Conservation (phyloP, 805 yeast genomes). For the Maudiozyma barnettii region DNA sequence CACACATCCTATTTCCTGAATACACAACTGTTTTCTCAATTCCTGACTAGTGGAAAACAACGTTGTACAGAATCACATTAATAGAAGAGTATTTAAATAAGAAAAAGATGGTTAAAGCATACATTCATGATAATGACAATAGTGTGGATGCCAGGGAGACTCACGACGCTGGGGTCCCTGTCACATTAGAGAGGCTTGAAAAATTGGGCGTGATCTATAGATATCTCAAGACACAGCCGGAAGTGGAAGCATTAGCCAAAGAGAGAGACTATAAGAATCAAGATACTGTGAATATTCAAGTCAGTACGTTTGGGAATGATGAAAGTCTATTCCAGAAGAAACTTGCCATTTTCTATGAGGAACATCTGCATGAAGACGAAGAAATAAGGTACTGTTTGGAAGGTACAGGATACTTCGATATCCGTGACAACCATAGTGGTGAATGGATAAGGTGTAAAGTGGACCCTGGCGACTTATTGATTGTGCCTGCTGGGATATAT, state of each 20-base stretch:
- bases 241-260: conserved; percentile 57
- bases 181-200: conserved; percentile 40
- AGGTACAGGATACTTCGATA: conserved; percentile 90
- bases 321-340: conserved; percentile 52
- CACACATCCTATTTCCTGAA: too few species aligned
- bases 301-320: conserved; percentile 52
- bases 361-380: conserved; percentile 94
- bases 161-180: conserved; percentile 61
- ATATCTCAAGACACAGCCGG: conserved; percentile 38
- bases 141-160: conserved; percentile 52
- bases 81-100: not conserved
- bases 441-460: conserved; percentile 73
- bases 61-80: too few species aligned
- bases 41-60: too few species aligned
- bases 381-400: conserved; percentile 85
- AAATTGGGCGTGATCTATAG: conserved; percentile 62
- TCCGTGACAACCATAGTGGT: conserved; percentile 45
- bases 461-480: conserved; percentile 50
- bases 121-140: conserved; percentile 56
- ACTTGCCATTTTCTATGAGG: conserved; percentile 61
- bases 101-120: conserved; percentile 36
- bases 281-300: conserved; percentile 57
- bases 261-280: conserved; percentile 72
- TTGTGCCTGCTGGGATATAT: conserved; percentile 86
- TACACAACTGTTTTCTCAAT: too few species aligned